phyloP scores from a whole-genome alignment of 352 stramenopile genomes.

The Globisporangium nunn region DNA sequence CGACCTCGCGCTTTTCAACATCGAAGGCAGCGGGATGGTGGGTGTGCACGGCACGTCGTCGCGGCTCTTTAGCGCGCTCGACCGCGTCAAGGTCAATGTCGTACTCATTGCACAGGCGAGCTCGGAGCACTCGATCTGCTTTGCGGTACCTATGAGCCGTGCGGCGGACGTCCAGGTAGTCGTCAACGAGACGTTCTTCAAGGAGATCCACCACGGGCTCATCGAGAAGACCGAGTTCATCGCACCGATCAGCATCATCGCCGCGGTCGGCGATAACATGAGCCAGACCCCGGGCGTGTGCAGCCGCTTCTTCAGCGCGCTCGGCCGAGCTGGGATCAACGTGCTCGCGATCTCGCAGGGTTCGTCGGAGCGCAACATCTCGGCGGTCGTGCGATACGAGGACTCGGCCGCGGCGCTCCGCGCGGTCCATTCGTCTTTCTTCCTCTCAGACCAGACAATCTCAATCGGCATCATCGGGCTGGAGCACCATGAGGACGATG shows the following conservation, averaged over 20 bases:
- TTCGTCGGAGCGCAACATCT: constrained; percentile 93
- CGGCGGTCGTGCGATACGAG: constrained; percentile 84
- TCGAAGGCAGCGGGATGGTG: constrained; percentile 94
- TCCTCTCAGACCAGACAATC: constrained; percentile 90
- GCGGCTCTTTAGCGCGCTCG: constrained; percentile 89
- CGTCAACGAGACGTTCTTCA: constrained; percentile 83
- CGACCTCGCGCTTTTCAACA: constrained; percentile 92
- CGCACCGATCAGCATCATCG: constrained; percentile 91
- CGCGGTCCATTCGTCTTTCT: constrained; percentile 93
- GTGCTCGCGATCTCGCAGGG: constrained; percentile 94
- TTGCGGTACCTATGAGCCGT: constrained; percentile 83
- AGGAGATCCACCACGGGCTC: constrained; percentile 80
- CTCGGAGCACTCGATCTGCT: constrained; percentile 95
- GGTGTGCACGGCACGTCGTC: constrained; percentile 91
- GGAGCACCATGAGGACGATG: constrained; percentile 41
- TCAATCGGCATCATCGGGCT: constrained; percentile 89
- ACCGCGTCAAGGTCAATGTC: constrained; percentile 90
- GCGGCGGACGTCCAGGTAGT: constrained; percentile 61
- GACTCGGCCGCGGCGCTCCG: constrained; percentile 90
- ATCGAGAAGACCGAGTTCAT: constrained; percentile 83
- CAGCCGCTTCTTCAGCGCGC: constrained; percentile 90
- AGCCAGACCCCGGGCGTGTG: constrained; percentile 87
- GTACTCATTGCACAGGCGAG: constrained; percentile 92
- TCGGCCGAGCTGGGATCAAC: constrained; percentile 93
- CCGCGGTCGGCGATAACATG: constrained; percentile 94